Base-by-base conservation (phyloP, 768 basidiomycete genomes). In the Suillus tomentosus region DNA sequence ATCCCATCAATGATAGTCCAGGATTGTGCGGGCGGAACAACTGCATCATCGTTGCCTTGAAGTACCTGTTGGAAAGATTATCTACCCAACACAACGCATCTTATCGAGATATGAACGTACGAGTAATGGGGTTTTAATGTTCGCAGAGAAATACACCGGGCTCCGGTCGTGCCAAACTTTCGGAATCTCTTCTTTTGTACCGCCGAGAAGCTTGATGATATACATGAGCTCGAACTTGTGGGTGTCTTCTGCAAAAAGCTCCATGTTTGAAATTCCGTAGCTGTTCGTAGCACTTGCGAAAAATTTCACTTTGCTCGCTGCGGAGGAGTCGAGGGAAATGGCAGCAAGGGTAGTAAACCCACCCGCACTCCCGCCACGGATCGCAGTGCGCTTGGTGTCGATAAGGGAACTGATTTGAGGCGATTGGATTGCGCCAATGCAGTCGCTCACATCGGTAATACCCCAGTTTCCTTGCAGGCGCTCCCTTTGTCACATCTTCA, bases 321-420 rank as follows among this genome's bases (percentile, higher is more conserved):
- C 88, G 19, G 79, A 73, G 0, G 79, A 74, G 14, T 78, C 76
- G 7, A 75, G 79, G 11, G 80, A 79, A 37, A 74, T 70, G 61
- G 79, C 79, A 0, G 77, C 79, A 40, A 95, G 82, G 5, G 82
- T 80, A 1, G 90, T 91, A 73, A 81, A 92, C 0, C 92, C 92
- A 2, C 92, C 91, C 3, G 91, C 84, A 11, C 89, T 91, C 0
- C 84, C 80, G 0, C 92, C 93, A 3, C 89, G 86, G 65, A 94
- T 87, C 22, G 86, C 84, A 5, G 85, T 79, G 9, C 92, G 87
- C 54, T 82, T 75, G 3, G 79, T 75, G 65, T 95, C 92, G 62
- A 91, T 80, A 67, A 89, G 83, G 13, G 81, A 78, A 7, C 15
- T 6, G 0, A 82, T 80, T 1, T 73, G 66, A 4, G 71, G 63